These are phyloP conservation scores for Aspergillus luchuensis DNA, from an alignment of 2,329 filamentous ascomycete species.

Conservation along the genomic window DNA sequence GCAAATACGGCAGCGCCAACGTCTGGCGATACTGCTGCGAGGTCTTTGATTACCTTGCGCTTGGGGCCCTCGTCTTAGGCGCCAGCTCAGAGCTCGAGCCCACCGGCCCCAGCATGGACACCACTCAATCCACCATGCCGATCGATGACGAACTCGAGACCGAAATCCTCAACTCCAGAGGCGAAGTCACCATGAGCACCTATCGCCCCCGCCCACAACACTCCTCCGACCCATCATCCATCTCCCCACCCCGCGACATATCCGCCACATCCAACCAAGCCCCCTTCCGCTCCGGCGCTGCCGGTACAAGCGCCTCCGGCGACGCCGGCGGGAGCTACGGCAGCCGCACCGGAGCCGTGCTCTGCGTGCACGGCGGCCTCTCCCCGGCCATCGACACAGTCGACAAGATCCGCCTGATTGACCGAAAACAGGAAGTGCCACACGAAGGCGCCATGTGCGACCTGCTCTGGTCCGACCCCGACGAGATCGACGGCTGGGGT, in stretches of 20 bases:
- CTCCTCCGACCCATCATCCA: conserved; percentile 39
- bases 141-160: conserved; percentile 77
- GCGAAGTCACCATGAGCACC: conserved; percentile 68
- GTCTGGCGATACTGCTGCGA: conserved; percentile 98
- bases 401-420: conserved; percentile 91
- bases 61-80: conserved; percentile 88
- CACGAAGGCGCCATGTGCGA: conserved; percentile 99
- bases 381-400: conserved; percentile 89
- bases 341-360: conserved; percentile 74
- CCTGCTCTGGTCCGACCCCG: conserved; percentile 94
- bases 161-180: conserved; percentile 84
- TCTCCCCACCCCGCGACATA: conserved; percentile 45
- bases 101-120: conserved; percentile 53
- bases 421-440: conserved; percentile 96
- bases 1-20: conserved; percentile 95
- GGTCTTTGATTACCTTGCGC: conserved; percentile 93
- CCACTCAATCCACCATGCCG: conserved; percentile 54
- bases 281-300: conserved; percentile 65
- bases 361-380: conserved; percentile 93
- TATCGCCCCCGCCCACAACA: conserved; percentile 37
- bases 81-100: conserved; percentile 67
- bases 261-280: conserved; percentile 48
- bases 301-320: conserved; percentile 76
- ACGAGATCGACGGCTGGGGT: conserved; percentile 94
- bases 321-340: conserved; percentile 58